Percentiles rank a stretch among this genome's conserved stretches.
Evolutionary conservation across 1,284 basidiomycete species (phyloP).

Genomic region (Moniliella sp.): DNA sequence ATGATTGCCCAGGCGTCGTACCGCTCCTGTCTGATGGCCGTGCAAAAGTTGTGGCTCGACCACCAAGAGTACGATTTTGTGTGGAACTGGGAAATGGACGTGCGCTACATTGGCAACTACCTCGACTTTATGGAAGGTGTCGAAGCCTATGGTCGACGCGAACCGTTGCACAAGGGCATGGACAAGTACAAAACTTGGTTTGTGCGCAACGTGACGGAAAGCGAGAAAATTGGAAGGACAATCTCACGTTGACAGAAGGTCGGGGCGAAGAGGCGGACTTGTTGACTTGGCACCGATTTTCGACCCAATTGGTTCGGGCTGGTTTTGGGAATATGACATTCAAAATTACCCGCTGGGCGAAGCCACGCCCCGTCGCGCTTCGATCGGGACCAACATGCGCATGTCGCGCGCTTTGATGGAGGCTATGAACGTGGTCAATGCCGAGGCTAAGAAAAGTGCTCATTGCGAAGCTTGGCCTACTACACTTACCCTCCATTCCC

Average conservation of each 20-base stretch:
- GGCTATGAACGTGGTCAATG: constrained; percentile 33
- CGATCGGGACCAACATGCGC: constrained; percentile 33
- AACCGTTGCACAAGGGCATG: constrained; percentile 27
- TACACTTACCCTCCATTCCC: constrained; percentile 30
- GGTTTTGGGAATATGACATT: constrained; percentile 34
- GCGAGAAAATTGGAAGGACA: constrained; percentile 27
- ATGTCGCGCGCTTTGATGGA: constrained; percentile 28
- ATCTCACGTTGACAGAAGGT: constrained; percentile 10
- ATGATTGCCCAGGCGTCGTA: constrained; percentile 34
- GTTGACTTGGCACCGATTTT: constrained; percentile 33
- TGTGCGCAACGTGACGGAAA: constrained; percentile 21
- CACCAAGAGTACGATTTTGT: constrained; percentile 33
- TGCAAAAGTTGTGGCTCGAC: constrained; percentile 33
- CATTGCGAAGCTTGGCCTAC: constrained; percentile 34
- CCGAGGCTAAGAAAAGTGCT: constrained; percentile 30
- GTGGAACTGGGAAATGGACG: constrained; percentile 35
- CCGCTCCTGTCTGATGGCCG: constrained; percentile 31
- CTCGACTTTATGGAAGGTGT: constrained; percentile 31
- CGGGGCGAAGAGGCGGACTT: constrained; percentile 29
- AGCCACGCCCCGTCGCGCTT: constrained; percentile 25
- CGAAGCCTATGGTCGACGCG: constrained; percentile 24
- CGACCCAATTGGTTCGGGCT: constrained; percentile 31
- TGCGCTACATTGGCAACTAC: constrained; percentile 33
- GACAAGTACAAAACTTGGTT: constrained; percentile 34
- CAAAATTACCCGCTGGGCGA: constrained; percentile 28